phyloP scores from a whole-genome alignment of 1,139 yeast species.

The Kluyveromyces sp. region DNA sequence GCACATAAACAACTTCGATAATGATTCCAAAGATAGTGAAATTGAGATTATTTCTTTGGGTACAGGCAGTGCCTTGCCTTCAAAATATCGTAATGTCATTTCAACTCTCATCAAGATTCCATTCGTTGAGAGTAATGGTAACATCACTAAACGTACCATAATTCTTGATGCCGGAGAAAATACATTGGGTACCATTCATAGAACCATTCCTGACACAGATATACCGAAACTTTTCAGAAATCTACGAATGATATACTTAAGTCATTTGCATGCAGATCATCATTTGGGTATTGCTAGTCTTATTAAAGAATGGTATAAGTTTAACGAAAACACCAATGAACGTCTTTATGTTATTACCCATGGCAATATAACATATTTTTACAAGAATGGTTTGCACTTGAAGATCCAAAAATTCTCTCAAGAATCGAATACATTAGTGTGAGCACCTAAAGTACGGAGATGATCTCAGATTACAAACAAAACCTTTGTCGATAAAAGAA shows the following conservation, averaged over 20 bases:
- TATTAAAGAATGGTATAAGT: constrained; percentile 58
- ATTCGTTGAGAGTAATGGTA: constrained; percentile 26
- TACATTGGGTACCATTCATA: constrained; percentile 63
- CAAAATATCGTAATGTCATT: constrained; percentile 75
- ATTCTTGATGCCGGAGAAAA: constrained; percentile 93
- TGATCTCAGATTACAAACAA: constrained; percentile 24
- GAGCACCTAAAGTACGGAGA: constrained; percentile 45
- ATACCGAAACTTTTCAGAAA: constrained; percentile 40
- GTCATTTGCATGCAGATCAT: constrained; percentile 97
- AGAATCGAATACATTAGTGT: constrained; percentile 53
- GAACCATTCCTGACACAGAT: constrained; percentile 50
- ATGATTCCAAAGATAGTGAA: constrained; percentile 33
- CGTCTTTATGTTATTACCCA: constrained; percentile 51
- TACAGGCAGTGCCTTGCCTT: constrained; percentile 90
- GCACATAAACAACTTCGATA: constrained; percentile 18
- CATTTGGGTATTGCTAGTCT: constrained; percentile 77
- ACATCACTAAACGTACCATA: constrained; percentile 36
- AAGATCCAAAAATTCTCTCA: constrained; percentile 36
- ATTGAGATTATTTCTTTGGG: constrained; percentile 78
- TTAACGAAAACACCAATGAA: constrained; percentile 28
- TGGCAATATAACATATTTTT: constrained; percentile 66
- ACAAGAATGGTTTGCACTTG: constrained; percentile 62
- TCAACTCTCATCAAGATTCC: constrained; percentile 73
- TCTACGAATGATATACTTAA: constrained; percentile 57
- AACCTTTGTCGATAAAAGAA: constrained; percentile 26